phyloP scores from a whole-genome alignment of 2,329 filamentous ascomycete species.

The Geosmithia flava region DNA sequence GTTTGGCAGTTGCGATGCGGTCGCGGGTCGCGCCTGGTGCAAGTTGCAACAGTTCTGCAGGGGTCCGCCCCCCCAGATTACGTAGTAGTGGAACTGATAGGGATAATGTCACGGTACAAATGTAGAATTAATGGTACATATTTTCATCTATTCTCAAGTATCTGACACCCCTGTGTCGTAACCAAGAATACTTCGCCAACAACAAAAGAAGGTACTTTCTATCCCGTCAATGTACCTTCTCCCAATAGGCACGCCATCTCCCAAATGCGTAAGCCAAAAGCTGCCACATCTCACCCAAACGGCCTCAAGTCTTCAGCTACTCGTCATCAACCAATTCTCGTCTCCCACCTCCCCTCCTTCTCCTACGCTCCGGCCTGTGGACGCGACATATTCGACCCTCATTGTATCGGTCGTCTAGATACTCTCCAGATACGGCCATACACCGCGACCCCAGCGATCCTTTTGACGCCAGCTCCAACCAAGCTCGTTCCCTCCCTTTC shows the following conservation, averaged over 20 bases:
- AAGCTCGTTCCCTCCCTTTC: neutral
- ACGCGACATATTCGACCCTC: neutral
- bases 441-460: neutral
- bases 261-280: neutral
- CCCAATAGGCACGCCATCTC: neutral
- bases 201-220: neutral
- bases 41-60: neutral
- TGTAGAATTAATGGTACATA: too few species aligned
- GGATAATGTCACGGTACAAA: too few species aligned
- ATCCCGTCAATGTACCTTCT: neutral
- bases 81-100: neutral
- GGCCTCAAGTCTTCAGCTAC: neutral
- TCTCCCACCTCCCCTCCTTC: too few species aligned
- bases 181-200: neutral
- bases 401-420: neutral
- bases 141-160: too few species aligned
- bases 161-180: too few species aligned
- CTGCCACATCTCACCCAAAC: neutral
- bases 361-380: neutral
- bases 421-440: neutral
- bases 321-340: neutral
- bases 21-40: neutral
- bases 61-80: neutral
- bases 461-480: neutral
- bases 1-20: neutral